A percentile compares a stretch with the other conserved stretches of the same genome.
Evolutionary conservation across 192 early-diverging fungal genomes (phyloP).

Genomic region (Entomortierella lignicola): DNA sequence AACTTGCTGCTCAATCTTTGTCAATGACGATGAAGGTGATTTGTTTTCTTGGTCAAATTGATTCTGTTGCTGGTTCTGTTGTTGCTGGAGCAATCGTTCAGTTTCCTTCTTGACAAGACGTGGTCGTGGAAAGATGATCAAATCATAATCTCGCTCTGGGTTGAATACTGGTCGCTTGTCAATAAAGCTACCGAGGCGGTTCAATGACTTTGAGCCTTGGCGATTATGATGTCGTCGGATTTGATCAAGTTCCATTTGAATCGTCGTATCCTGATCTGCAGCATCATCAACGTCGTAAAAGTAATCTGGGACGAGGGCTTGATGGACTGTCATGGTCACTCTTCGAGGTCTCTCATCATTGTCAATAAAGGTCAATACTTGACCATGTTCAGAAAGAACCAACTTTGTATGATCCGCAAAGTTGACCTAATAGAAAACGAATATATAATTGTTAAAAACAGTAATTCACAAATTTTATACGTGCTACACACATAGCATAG

Average conservation of each 20-base stretch:
- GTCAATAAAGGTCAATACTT: slow-evolving; percentile 71
- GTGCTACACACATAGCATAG: too few species aligned
- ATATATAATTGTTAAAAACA: too few species aligned
- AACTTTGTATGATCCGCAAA: slow-evolving; percentile 82
- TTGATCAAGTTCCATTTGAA: slow-evolving; percentile 17
- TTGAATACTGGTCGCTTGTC: slow-evolving; percentile 9
- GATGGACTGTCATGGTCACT: slow-evolving; percentile 35
- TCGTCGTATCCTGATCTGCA: slow-evolving; percentile 15
- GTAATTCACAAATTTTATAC: too few species aligned
- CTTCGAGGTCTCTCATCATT: slow-evolving; percentile 19
- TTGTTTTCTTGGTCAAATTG: background rate
- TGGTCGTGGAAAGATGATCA: slow-evolving; percentile 27
- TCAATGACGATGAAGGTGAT: too few species aligned
- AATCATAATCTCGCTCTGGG: slow-evolving; percentile 12
- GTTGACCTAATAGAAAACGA: slow-evolving; percentile 66
- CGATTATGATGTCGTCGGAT: background rate
- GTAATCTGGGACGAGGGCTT: slow-evolving; percentile 32
- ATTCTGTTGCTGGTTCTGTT: background rate
- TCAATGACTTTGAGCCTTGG: background rate
- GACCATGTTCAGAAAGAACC: slow-evolving; percentile 66
- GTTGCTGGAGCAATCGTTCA: background rate
- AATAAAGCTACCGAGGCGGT: background rate
- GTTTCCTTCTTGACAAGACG: slow-evolving; percentile 1
- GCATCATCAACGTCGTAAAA: slow-evolving; percentile 37
- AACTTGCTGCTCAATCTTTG: too few species aligned